phyloP scores from a whole-genome alignment of 495 filamentous ascomycete genomes.

The Bacidia rubella region DNA sequence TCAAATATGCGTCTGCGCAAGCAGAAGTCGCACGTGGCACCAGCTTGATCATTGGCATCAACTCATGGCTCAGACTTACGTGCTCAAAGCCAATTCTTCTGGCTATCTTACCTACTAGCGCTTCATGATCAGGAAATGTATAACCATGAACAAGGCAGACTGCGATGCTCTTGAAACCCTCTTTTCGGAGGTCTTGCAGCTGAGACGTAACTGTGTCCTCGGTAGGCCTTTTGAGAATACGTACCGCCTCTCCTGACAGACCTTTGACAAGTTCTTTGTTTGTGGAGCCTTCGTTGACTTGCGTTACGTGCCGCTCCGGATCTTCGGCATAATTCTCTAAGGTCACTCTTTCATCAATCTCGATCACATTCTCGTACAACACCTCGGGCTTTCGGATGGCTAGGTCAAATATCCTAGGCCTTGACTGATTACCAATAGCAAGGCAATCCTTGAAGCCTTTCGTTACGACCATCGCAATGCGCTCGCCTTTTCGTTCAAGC shows the following conservation, averaged over 20 bases:
- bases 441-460: conserved; percentile 89
- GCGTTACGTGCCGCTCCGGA: conserved; percentile 40
- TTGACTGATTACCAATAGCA: conserved; percentile 72
- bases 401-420: conserved; percentile 74
- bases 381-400: conserved; percentile 69
- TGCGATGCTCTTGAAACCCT: conserved; percentile 36
- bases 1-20: conserved; percentile 91
- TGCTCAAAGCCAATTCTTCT: conserved; percentile 36
- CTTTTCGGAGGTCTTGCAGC: conserved; percentile 27
- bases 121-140: conserved; percentile 41
- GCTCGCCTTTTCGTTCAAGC: conserved; percentile 86
- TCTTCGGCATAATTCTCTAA: conserved; percentile 82
- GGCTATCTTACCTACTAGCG: conserved; percentile 34
- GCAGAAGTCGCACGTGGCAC: conserved; percentile 77
- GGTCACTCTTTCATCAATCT: conserved; percentile 74
- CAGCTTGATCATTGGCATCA: conserved; percentile 79
- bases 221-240: conserved; percentile 27
- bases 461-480: conserved; percentile 80
- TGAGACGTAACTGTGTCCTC: conserved; percentile 27
- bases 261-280: conserved; percentile 32
- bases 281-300: conserved; percentile 31
- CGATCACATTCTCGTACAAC: conserved; percentile 60
- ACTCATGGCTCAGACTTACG: conserved; percentile 40
- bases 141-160: conserved; percentile 43
- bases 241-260: conserved; percentile 38